Evolutionary conservation across 208 protist genomes (phyloP), one percentile per base, ranked within the genome.

Genomic region (Leishmania mexicana): DNA sequence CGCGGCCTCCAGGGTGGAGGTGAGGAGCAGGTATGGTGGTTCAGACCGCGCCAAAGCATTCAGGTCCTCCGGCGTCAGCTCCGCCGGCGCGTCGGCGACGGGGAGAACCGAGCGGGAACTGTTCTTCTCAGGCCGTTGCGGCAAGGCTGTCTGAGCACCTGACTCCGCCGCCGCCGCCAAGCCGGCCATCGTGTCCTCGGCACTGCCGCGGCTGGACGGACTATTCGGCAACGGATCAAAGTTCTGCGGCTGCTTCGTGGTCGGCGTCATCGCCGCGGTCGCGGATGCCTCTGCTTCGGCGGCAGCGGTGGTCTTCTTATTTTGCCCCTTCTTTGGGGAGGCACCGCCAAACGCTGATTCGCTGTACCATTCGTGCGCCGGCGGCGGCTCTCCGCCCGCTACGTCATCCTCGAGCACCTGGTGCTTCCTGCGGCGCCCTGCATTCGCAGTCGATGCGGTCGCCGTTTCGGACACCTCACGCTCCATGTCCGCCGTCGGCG

Each of bases 1-100:
- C 5, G 90, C 88, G 8, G 90, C 87, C 76, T 97, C 91, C 10
- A 97, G 80, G 28, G 89, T 94, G 38, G 90, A 87, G 15, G 81
- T 86, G n/a, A 95, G 86, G 1, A 68, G 71, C 3, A 97, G 67
- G 57, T 90, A 95, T 3, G 28, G 79, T 47, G 94, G 92, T 78
- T 96, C 93, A 10, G 65, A 75, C 28, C 47, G 76, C n/a, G 75
- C 65, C 11, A 86, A 35, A 13, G 81, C 72, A 15, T 67, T 78
- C 7, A 78, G 57, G 70, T 83, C 83, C 31, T 47, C 77, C 7
- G 58, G 31, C 54, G 65, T 81, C 42, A 73, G 53, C 80, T 81
- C 74, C 68, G 83, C 40, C 24, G 35, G 45, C 45, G 64, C 17
- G 13, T 73, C 62, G 42, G 75, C 28, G 49, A 65, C 31, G 21